Percentiles rank a stretch among this genome's conserved stretches.
Conservation (phyloP, 306 rosid genomes). For the peach (Prunus persica) region Prunus_persica_NCBIv2 NC_034009.1:8302501-8303000, state of each 20-base stretch:
- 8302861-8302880: slow-evolving; percentile 76
- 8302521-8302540: slow-evolving; percentile 80
- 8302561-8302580: slow-evolving; percentile 83
- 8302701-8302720: slow-evolving; percentile 8
- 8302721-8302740: slow-evolving; percentile 69
- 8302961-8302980: slow-evolving; percentile 51
- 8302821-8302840: slow-evolving; percentile 44
- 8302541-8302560: slow-evolving; percentile 88
- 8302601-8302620: neutral
- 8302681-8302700: neutral
- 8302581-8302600: slow-evolving; percentile 71
- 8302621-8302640: neutral
- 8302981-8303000: slow-evolving; percentile 4
- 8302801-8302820: slow-evolving; percentile 80
- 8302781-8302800: slow-evolving; percentile 69
- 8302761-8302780: slow-evolving; percentile 70
- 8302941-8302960: slow-evolving; percentile 89
- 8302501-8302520: slow-evolving; percentile 64
- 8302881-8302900: slow-evolving; percentile 51
- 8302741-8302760: slow-evolving; percentile 57
- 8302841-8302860: slow-evolving; percentile 34
- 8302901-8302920: slow-evolving; percentile 51
- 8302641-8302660: neutral
- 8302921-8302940: slow-evolving; percentile 63
- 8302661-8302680: neutral